A percentile compares a stretch with the other conserved stretches of the same genome.
phyloP scores from a whole-genome alignment of 805 yeast species.

The Ogataea ramenticola region DNA sequence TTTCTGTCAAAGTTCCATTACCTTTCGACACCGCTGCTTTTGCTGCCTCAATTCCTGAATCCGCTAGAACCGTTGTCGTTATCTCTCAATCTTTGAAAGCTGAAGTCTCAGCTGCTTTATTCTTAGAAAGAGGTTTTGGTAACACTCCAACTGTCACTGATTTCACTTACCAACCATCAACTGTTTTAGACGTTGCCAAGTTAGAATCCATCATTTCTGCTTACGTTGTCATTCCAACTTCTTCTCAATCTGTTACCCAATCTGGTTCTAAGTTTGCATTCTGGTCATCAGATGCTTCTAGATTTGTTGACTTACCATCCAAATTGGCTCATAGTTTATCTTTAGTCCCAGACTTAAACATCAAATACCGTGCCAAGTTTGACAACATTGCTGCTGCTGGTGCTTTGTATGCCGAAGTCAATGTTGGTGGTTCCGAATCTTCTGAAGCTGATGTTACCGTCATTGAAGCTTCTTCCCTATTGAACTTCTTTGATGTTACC shows the following conservation, averaged over 20 bases:
- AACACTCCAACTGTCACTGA: constrained; percentile 38
- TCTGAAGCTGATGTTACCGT: constrained; percentile 59
- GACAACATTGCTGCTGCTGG: constrained; percentile 77
- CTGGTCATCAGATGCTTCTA: constrained; percentile 65
- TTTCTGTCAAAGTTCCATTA: constrained; percentile 68
- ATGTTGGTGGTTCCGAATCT: constrained; percentile 25
- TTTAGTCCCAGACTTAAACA: constrained; percentile 44
- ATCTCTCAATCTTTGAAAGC: constrained; percentile 61
- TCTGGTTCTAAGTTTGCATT: constrained; percentile 41
- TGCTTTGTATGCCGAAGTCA: constrained; percentile 58
- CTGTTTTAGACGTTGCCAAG: constrained; percentile 50
- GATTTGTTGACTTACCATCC: constrained; percentile 47
- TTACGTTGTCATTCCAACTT: constrained; percentile 26
- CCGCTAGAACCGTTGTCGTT: constrained; percentile 56
- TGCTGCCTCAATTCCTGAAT: constrained; percentile 46
- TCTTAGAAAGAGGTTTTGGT: constrained; percentile 38
- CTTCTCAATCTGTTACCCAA: constrained; percentile 9
- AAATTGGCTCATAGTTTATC: constrained; percentile 65
- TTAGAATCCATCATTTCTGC: constrained; percentile 41
- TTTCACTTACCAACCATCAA: constrained; percentile 42
- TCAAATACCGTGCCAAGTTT: constrained; percentile 54
- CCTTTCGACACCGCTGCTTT: constrained; percentile 70
- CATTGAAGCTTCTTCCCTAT: constrained; percentile 52
- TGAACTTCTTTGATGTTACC: constrained; percentile 54
- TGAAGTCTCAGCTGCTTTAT: constrained; percentile 68